phyloP scores from a whole-genome alignment of 371 early-diverging fungal species.

The Rhizopus sp. region DNA sequence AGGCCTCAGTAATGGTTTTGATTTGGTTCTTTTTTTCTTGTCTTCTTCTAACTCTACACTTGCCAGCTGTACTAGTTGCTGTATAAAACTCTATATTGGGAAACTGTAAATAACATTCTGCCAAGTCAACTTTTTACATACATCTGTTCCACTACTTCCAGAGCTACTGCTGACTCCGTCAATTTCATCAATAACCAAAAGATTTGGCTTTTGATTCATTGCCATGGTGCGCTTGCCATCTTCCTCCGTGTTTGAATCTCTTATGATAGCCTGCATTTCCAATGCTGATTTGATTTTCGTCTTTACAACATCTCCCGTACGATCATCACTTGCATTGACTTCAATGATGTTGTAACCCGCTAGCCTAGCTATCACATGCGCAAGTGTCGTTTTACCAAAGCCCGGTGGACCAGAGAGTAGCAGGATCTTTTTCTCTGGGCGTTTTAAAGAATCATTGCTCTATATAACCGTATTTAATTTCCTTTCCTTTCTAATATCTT shows the following conservation, averaged over 20 bases:
- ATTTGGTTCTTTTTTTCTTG: constrained; percentile 21
- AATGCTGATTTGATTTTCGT: constrained; percentile 77
- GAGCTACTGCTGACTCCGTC: constrained; percentile 86
- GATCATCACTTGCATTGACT: constrained; percentile 99
- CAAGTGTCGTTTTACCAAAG: constrained; percentile 98
- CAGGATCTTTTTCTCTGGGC: constrained; percentile 79
- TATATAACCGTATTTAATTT: background rate
- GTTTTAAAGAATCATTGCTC: constrained; percentile 50
- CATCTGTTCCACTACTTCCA: constrained; percentile 50
- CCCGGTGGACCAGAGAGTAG: constrained; percentile 98
- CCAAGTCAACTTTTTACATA: background rate
- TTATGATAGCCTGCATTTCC: constrained; percentile 73
- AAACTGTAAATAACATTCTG: background rate
- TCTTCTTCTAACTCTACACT: constrained; percentile 34
- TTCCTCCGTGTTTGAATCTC: constrained; percentile 10
- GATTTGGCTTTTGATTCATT: constrained; percentile 69
- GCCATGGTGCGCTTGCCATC: constrained; percentile 17
- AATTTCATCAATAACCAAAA: constrained; percentile 95
- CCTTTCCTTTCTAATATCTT: background rate
- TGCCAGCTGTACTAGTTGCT: constrained; percentile 59
- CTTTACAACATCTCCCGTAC: constrained; percentile 76
- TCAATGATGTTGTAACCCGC: constrained; percentile 94
- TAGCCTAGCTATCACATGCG: constrained; percentile 91
- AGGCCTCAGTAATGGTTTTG: constrained; percentile 75
- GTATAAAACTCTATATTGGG: constrained; percentile 73